A percentile compares a stretch with the other conserved stretches of the same genome.
Evolutionary conservation across 306 rosid genomes (phyloP).

Genomic region (Quercus parvula): DNA sequence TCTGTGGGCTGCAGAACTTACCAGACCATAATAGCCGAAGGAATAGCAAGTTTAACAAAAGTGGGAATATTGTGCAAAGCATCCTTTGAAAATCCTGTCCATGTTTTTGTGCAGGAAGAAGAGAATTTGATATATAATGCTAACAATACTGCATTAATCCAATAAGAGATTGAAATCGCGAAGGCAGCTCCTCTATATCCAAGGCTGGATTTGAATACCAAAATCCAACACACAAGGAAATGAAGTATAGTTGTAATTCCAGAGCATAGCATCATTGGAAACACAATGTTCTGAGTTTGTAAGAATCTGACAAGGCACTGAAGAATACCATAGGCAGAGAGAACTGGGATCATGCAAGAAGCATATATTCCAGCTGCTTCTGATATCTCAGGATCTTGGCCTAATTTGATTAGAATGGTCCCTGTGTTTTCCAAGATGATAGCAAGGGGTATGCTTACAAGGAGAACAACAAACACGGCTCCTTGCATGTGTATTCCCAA

Average conservation of each 20-base stretch:
- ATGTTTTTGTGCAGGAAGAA: constrained; percentile 36
- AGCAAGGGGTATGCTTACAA: constrained; percentile 44
- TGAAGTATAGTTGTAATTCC: constrained; percentile 32
- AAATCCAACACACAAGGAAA: constrained; percentile 34
- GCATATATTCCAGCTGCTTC: constrained; percentile 45
- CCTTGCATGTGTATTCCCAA: constrained; percentile 64
- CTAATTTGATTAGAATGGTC: constrained; percentile 12
- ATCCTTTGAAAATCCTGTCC: constrained; percentile 41
- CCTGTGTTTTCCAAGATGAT: constrained; percentile 37
- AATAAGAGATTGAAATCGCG: constrained; percentile 42
- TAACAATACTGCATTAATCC: constrained; percentile 38
- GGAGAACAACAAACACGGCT: constrained; percentile 42
- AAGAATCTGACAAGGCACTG: constrained; percentile 42
- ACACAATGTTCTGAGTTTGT: constrained; percentile 43
- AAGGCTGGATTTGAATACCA: constrained; percentile 39
- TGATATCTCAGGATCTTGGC: constrained; percentile 39
- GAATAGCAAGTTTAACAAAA: constrained; percentile 39
- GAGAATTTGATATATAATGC: constrained; percentile 38
- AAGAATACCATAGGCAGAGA: constrained; percentile 38
- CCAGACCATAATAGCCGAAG: constrained; percentile 52
- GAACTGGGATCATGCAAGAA: constrained; percentile 31
- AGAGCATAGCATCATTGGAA: constrained; percentile 39
- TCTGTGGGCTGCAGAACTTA: constrained; percentile 13
- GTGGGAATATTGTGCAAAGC: constrained; percentile 28
- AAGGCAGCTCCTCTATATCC: constrained; percentile 42